Evolutionary conservation across 306 rosid species (phyloP), one percentile per base, ranked within the genome.

Genomic region (Cucumis melo): DNA sequence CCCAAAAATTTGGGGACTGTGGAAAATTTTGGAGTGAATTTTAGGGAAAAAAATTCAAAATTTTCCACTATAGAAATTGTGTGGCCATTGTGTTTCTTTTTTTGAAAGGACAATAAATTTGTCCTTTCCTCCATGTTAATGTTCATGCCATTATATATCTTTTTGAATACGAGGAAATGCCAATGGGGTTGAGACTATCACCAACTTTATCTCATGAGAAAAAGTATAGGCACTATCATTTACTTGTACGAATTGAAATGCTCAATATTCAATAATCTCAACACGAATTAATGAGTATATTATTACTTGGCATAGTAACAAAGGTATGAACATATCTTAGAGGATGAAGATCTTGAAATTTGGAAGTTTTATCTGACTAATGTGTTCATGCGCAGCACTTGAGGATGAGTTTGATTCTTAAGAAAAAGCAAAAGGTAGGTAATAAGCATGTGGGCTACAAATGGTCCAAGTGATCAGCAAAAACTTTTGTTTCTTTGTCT

Each of bases 391-490:
- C 68, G 78, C 71, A 79, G 77, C 80, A 80, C 38, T 78, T 41
- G 81, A 76, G 84, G 79, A 80, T 82, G 81, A 81, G 59, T 57
- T 74, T 66, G 64, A 64, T 74, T 21, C 77, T 23, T 44, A 12
- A 17, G 72, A 73, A 79, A 79, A 82, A 84, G 57, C 8, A 48
- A 79, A 76, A 71, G 81, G 53, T 44, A 20, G 65, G 74, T 46
- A 70, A 67, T 77, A 60, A 61, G 83, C 78, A 75, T 54, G 74
- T 63, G 87, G 80, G 53, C 80, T 20, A 57, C 65, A 72, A 73
- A 77, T 89, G 88, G 88, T 83, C 86, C 83, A 80, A 66, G 64
- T 80, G 71, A 72, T 80, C 56, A 72, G 75, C 64, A 66, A 76
- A 48, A 68, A 13, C 87, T 78, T 73, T 16, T 75, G 80, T 79